Evolutionary conservation across 352 stramenopile genomes (phyloP), one percentile per base, ranked within the genome.

Genomic region (Globisporangium barbulae): DNA sequence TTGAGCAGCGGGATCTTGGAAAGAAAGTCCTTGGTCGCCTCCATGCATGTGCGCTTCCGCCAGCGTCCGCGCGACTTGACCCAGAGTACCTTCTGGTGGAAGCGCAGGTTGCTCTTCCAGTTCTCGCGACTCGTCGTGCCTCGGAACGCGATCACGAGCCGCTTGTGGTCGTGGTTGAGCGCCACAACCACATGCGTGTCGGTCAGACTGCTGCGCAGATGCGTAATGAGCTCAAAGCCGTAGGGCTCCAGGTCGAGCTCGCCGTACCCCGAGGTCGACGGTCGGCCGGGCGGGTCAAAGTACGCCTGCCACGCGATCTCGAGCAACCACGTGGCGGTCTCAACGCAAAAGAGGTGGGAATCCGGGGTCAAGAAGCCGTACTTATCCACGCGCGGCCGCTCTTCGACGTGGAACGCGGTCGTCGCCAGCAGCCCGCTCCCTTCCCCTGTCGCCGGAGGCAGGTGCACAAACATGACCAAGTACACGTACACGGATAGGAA

Each of bases 81-180:
- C 72, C 80, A 93, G 5, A 94, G 67, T 33, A 92, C 84, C 21
- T 82, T 76, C 67, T 94, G 83, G 55, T 93, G 79, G 13, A 89
- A 91, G 22, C 87, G 83, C 4, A 96, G 65, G 62, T 96, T 96
- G 63, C 85, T 94, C 63, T 86, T 94, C 88, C 88, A 96, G 68
- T 96, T 93, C 54, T 85, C 81, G 39, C 90, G 88, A 68, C 87
- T 94, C 2, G 88, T 91, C 30, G 88, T 95, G 4, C 88, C 88
- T 49, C 88, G 81, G 54, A 96, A 96, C 10, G 88, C 85, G 56
- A 96, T 79, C 15, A 96, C 87, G 8, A 96, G 74, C 12, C 87
- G 85, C 31, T 83, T 80, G 19, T 85, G 81, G 21, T 81, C 72
- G 1, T 68, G 69, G 68, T 72, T 72, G 48, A 70, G 81, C 28